Evolutionary conservation across 345 rosid species (phyloP), one percentile per base, ranked within the genome.

Genomic region (Hevea brasiliensis): DNA sequence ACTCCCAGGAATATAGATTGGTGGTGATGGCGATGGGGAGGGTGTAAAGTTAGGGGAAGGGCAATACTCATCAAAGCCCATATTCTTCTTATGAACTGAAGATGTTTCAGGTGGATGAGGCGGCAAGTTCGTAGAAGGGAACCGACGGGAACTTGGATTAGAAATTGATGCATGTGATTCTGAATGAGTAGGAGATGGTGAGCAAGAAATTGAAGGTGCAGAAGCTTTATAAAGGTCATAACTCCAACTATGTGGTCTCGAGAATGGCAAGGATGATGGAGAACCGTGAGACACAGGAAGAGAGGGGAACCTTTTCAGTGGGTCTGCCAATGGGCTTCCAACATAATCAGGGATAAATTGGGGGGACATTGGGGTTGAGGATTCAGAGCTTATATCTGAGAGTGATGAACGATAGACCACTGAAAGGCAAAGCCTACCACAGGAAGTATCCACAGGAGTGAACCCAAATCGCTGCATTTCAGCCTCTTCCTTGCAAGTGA

Each of bases 251-350:
- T 95, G 98, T 24, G 89, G 86, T 78, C 97, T 87, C 51, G 88
- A 80, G 79, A 92, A 91, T 67, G 99, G 88, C 78, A 85, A 70
- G 47, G 92, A 92, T 7, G 93, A 90, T 35, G 96, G 95, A 57
- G 94, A 92, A 67, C 90, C 87, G 35, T 84, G 90, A 1, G 94
- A 77, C 68, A 84, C 77, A 10, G 99, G 96, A 72, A 87, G 88
- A 51, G 89, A 85, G n/a, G 97, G 87, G 61, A 95, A 87, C 70
- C 87, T 87, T 83, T 84, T 95, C 41, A 92, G 75, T 11, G 96
- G 98, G 71, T 95, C 92, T 68, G 94, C 93, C 81, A 95, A 80
- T 50, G 99, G 99, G 78, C 99, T 92, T 54, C 99, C 99, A 80
- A 95, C 99, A 79, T 95, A 95, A 81, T 92, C 92, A 0, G 85